Conservation (phyloP, 2,329 filamentous ascomycete species). For the Clarireedia hainanense region DNA sequence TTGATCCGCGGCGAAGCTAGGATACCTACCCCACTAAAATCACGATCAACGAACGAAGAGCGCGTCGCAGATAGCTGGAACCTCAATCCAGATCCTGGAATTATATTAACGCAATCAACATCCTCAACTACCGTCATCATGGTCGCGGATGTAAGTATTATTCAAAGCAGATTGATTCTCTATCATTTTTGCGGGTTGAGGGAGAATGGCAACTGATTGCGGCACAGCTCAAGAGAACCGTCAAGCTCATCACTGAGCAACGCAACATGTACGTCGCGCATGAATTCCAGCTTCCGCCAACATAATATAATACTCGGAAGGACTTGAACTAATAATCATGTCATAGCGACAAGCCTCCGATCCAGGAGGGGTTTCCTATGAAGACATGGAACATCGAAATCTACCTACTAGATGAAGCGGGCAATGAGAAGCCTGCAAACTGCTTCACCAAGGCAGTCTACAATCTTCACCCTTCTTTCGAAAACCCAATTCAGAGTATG, state of each 20-base stretch:
- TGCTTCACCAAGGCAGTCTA: constrained; percentile 91
- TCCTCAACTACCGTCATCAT: constrained; percentile 18
- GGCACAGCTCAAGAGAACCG: constrained; percentile 64
- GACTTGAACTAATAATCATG: constrained; percentile 7
- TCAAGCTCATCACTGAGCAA: constrained; percentile 93
- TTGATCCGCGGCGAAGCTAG: background rate
- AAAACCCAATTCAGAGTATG: constrained; percentile 77
- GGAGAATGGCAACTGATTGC: constrained; percentile 1
- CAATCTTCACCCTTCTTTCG: constrained; percentile 90
- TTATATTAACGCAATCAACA: constrained; percentile 1
- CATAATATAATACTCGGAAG: background rate
- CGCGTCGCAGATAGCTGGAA: constrained; percentile 1
- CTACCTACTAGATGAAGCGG: constrained; percentile 75
- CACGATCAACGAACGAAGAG: constrained; percentile 6
- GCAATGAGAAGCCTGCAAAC: constrained; percentile 72
- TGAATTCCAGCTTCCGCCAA: background rate
- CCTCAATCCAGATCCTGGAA: constrained; percentile 4
- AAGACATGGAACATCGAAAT: constrained; percentile 86
- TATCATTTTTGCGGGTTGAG: background rate
- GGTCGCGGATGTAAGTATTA: constrained; percentile 26
- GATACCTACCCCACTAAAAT: constrained; percentile 7
- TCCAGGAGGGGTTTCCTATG: constrained; percentile 84
- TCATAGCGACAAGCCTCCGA: constrained; percentile 67
- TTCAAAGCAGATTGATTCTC: background rate
- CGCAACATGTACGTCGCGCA: constrained; percentile 53